Base-by-base conservation (phyloP, 2,329 filamentous ascomycete species). In the Penicillium brasilianum region DNA sequence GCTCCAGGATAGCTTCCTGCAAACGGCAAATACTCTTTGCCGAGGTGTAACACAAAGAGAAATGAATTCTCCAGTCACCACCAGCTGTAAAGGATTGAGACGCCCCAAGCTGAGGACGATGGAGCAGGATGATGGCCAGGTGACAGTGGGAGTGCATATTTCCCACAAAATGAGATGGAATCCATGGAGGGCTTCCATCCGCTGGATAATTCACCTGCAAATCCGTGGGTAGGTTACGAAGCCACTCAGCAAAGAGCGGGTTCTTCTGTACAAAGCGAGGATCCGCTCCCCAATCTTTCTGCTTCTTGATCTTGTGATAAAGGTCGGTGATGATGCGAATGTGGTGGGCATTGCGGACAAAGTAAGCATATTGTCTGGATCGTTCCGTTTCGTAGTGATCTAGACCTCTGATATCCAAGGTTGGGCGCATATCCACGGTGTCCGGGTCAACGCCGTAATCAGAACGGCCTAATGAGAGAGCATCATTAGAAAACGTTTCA, bases 121-220 rank as follows among this genome's bases (percentile, higher is more conserved):
- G 90, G 60, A 96, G 88, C 77, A 98, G 88, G 57, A 98, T 92
- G 52, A 94, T 84, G 14, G 88, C 89, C 18, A 98, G 83, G 68
- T 96, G 89, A 75, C 95, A 93, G 76, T 98, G 96, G 2, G 89
- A 90, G 73, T 97, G 91, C 76, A 97, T 83, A 72, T 97, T 96
- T 37, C 92, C 94, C 51, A 96, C 84, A 71, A 93, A 97, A 68
- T 96, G 90, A 8, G 91, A 94, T 2, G 91, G 86, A 18, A 97
- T 82, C 89, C 90, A 95, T 0, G 93, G 93, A 2, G 91, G 84
- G 3, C 90, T 90, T 52, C 90, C 91, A 71, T 96, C 91, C 0
- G 85, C 76, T 2, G 93, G 90, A 72, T 93, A 96, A 3, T 85
- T 86, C 39, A 98, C 83, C 63, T 90, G 85, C 62, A 98, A 81